phyloP scores from a whole-genome alignment of 2,329 filamentous ascomycete species.

The Whalleya microplaca region DNA sequence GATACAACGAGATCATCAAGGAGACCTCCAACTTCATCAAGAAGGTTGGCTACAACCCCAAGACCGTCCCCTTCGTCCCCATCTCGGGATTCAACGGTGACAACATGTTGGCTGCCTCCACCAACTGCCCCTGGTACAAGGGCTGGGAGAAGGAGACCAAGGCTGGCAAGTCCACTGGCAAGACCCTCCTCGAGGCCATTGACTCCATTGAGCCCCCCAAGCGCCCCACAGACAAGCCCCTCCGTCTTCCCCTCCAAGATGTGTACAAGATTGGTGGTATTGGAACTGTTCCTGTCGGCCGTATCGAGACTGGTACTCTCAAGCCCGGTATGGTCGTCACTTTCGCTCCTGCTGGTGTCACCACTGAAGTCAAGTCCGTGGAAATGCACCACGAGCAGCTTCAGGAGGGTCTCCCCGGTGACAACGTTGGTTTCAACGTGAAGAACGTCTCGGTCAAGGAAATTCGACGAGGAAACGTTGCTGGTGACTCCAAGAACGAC shows the following conservation, averaged over 20 bases:
- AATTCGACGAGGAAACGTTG: conserved; percentile 99
- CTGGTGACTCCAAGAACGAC: conserved; percentile 99
- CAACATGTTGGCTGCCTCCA: conserved; percentile 93
- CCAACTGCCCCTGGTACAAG: conserved; percentile 99
- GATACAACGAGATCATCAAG: conserved; percentile 99
- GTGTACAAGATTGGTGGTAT: conserved; percentile 99
- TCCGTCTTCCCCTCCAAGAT: conserved; percentile 99
- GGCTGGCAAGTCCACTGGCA: conserved; percentile 81
- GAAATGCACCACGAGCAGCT: conserved; percentile 99
- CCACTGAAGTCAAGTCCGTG: conserved; percentile 99
- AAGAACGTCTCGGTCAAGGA: conserved; percentile 99
- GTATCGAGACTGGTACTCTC: conserved; percentile 99
- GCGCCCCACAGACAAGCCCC: conserved; percentile 98
- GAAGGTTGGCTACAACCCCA: conserved; percentile 99
- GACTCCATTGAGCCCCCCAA: conserved; percentile 90
- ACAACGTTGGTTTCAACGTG: conserved; percentile 99
- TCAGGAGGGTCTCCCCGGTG: conserved; percentile 89
- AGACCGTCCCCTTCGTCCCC: conserved; percentile 96
- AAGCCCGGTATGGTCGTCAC: conserved; percentile 93
- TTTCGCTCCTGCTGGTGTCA: conserved; percentile 97
- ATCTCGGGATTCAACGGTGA: conserved; percentile 99
- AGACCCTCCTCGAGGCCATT: conserved; percentile 99
- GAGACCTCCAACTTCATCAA: conserved; percentile 99
- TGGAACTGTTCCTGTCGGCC: conserved; percentile 98
- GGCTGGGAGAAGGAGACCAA: conserved; percentile 98